Evolutionary conservation across 2,329 filamentous ascomycete genomes (phyloP).

Genomic region (Stachybotrys chlorohalonatus): DNA sequence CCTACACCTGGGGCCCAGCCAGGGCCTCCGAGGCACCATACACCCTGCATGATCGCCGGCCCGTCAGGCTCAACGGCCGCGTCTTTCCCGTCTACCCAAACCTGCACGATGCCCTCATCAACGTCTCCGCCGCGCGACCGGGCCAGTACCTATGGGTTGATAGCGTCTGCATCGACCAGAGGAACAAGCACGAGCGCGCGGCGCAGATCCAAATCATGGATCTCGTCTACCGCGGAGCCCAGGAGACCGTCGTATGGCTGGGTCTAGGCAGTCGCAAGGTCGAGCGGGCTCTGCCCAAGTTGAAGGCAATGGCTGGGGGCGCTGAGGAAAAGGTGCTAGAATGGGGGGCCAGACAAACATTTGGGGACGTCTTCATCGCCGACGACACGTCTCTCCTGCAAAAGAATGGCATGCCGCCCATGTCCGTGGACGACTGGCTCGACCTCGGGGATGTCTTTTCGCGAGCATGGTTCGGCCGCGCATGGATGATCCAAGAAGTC

Average conservation of each 20-base stretch:
- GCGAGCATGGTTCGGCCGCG: constrained; percentile 15
- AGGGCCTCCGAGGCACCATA: background rate
- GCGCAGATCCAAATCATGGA: constrained; percentile 13
- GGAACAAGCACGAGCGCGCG: constrained; percentile 7
- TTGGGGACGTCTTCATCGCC: constrained; percentile 8
- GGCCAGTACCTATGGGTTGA: constrained; percentile 12
- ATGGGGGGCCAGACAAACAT: constrained; percentile 5
- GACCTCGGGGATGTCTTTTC: constrained; percentile 8
- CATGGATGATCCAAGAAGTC: constrained; percentile 19
- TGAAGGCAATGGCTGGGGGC: constrained; percentile 2
- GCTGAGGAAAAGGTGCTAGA: constrained; percentile 8
- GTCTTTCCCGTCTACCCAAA: constrained; percentile 9
- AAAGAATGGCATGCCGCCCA: constrained; percentile 9
- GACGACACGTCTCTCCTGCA: constrained; percentile 6
- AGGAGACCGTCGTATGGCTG: constrained; percentile 13
- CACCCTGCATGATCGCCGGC: background rate
- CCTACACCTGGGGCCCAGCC: constrained; percentile 14
- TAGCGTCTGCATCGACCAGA: constrained; percentile 15
- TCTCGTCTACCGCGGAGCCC: constrained; percentile 9
- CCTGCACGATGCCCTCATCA: constrained; percentile 6
- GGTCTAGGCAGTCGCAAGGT: constrained; percentile 6
- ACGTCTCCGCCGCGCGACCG: constrained; percentile 5
- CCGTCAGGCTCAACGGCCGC: constrained; percentile 6
- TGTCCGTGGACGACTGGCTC: constrained; percentile 4
- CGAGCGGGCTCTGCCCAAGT: constrained; percentile 4